Conservation (phyloP, 768 basidiomycete genomes). For the Auricularia sp. region DNA sequence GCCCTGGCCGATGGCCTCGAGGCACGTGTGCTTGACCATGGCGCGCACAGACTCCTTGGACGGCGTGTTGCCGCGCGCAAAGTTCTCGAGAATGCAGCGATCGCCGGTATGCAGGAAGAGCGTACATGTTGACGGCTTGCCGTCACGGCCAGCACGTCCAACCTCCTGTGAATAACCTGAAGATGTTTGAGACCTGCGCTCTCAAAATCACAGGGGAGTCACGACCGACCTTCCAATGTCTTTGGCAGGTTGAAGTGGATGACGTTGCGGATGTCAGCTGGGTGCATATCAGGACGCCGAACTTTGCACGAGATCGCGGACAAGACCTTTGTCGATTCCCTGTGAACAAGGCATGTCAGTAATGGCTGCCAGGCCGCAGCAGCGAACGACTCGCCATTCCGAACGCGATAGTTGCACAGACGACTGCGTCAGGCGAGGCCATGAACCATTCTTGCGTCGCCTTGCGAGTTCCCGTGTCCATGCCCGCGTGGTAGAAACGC, state of each 20-base stretch:
- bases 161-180: constrained; percentile 31
- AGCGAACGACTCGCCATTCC: constrained; percentile 23
- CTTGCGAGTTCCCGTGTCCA: constrained; percentile 26
- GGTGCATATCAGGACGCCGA: constrained; percentile 20
- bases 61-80: constrained; percentile 39
- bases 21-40: constrained; percentile 13
- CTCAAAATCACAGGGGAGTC: background rate
- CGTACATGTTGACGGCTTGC: constrained; percentile 32
- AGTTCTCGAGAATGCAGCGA: constrained; percentile 38
- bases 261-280: constrained; percentile 27
- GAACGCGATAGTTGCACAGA: constrained; percentile 36
- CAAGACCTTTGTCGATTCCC: constrained; percentile 31
- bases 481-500: constrained; percentile 33
- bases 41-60: constrained; percentile 18
- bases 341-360: background rate
- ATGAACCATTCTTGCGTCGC: constrained; percentile 31
- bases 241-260: constrained; percentile 35
- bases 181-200: background rate
- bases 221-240: constrained; percentile 31
- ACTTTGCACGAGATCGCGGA: background rate
- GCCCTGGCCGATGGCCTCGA: constrained; percentile 8
- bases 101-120: constrained; percentile 36
- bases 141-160: constrained; percentile 35
- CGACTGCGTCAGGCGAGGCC: constrained; percentile 28
- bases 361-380: background rate